Percentiles rank a stretch among this genome's conserved stretches.
Evolutionary conservation across 768 basidiomycete genomes (phyloP).

Genomic region (Sistotremastrum niveocremeum): DNA sequence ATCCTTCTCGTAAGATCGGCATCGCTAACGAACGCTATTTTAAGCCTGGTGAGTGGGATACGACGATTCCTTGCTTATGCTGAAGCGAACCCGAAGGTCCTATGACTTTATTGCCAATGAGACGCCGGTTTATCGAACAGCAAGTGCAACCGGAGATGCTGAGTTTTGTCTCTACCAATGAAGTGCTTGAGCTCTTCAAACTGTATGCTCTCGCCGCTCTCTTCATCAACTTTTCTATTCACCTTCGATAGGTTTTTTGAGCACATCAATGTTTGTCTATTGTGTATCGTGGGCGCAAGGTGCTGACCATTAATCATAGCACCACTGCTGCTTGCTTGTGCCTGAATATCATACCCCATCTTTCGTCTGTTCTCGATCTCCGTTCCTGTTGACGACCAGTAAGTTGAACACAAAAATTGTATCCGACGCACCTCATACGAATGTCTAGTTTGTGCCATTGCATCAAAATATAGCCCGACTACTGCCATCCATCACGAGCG

Average conservation of each 20-base stretch:
- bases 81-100: slow-evolving; percentile 8
- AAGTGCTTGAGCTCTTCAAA: slow-evolving; percentile 29
- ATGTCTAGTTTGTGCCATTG: slow-evolving; percentile 29
- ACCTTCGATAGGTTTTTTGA: slow-evolving; percentile 5
- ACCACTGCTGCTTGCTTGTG: slow-evolving; percentile 25
- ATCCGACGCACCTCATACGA: background rate
- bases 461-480: slow-evolving; percentile 27
- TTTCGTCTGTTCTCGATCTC: slow-evolving; percentile 27
- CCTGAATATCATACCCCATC: slow-evolving; percentile 31
- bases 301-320: slow-evolving; percentile 2
- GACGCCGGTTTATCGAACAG: slow-evolving; percentile 18
- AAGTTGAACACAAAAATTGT: background rate
- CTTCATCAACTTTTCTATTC: background rate
- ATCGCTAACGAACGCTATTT: too few relatives aligned
- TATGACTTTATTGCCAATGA: slow-evolving; percentile 17
- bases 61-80: too few relatives aligned
- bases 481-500: slow-evolving; percentile 24
- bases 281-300: background rate
- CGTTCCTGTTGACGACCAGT: slow-evolving; percentile 33
- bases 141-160: slow-evolving; percentile 26
- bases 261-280: slow-evolving; percentile 5
- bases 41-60: too few relatives aligned
- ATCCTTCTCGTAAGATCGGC: too few relatives aligned
- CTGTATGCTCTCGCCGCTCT: slow-evolving; percentile 11
- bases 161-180: slow-evolving; percentile 24